Base-by-base conservation (phyloP, 148 eudicot species). In the Gaultheria prostrata region DNA sequence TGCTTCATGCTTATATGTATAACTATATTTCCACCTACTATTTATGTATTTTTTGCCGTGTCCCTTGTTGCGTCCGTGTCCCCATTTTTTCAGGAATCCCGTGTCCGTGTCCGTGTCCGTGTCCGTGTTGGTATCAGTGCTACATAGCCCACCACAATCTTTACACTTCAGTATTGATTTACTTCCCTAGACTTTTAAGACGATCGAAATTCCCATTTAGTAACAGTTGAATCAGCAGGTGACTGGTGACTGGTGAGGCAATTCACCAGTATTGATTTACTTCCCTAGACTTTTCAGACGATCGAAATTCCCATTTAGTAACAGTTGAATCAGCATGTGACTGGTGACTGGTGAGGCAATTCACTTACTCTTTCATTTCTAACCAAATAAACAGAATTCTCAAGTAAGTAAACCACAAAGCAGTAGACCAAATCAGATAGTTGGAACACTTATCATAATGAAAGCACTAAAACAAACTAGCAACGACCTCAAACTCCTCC, bases 381-480 rank as follows among this genome's bases (percentile, higher is more conserved):
- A 48, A 76, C 33, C 35, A 76, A 48, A 49, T 39, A 28, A 73
- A 71, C 49, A 73, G 24, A 18, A 73, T 2, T 48, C 56, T 76
- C 20, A 76, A n/a, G 78, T 10, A 76, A n/a, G 78, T 10, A 75
- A 45, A n/a, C 21, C 51, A 12, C 12, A 46, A 15, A n/a, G 53
- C 53, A 75, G 53, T 75, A 0, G 78, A 20, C 53, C 53, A 43
- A 18, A n/a, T 32, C 78, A 46, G 50, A 21, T 30, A 45, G 4
- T 45, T 21, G 50, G 33, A 76, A 28, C 32, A 76, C 53, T 21
- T 15, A 50, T 21, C 46, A 32, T 18, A 20, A 30, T 32, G 5
- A 56, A 17, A 78, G 61, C 81, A 6, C 61, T 56, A 56, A 79
- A 39, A 79, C 9, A 79, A 79, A 79, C 24, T 79, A 79, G 82